Percentiles rank a stretch among this genome's conserved stretches.
Conservation (phyloP, 2,329 filamentous ascomycete species). For the Colletotrichum sp. region DNA sequence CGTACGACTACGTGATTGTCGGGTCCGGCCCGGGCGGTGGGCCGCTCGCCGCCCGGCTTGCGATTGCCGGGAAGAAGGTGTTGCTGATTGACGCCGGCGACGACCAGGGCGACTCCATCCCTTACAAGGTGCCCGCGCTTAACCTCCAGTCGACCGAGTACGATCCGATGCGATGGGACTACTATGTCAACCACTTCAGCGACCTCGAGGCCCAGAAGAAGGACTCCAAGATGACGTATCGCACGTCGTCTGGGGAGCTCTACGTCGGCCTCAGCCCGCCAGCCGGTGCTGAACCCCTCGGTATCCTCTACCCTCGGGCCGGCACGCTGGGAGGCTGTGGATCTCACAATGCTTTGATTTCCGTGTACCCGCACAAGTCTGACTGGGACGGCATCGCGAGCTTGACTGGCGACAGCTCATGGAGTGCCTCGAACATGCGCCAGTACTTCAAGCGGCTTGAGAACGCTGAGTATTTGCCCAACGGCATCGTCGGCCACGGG, state of each 20-base stretch:
- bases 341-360: constrained; percentile 66
- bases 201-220: constrained; percentile 33
- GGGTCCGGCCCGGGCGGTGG: constrained; percentile 63
- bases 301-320: constrained; percentile 52
- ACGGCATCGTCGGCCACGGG: constrained; percentile 53
- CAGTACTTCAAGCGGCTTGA: constrained; percentile 64
- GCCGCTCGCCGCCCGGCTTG: constrained; percentile 60
- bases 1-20: constrained; percentile 65
- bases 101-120: constrained; percentile 48
- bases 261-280: constrained; percentile 46
- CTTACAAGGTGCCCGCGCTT: constrained; percentile 31
- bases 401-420: constrained; percentile 65
- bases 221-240: constrained; percentile 60
- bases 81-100: constrained; percentile 65
- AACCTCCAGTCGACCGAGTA: constrained; percentile 25
- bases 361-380: constrained; percentile 61
- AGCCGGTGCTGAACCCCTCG: constrained; percentile 41
- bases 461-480: constrained; percentile 56
- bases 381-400: constrained; percentile 64
- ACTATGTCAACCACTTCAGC: constrained; percentile 24
- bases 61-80: constrained; percentile 59
- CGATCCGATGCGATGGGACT: constrained; percentile 24
- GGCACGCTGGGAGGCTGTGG: constrained; percentile 56
- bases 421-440: constrained; percentile 64
- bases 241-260: constrained; percentile 38